These are phyloP conservation scores for Lentinula boryana DNA, from an alignment of 768 basidiomycete genomes.

Conservation along the genomic window DNA sequence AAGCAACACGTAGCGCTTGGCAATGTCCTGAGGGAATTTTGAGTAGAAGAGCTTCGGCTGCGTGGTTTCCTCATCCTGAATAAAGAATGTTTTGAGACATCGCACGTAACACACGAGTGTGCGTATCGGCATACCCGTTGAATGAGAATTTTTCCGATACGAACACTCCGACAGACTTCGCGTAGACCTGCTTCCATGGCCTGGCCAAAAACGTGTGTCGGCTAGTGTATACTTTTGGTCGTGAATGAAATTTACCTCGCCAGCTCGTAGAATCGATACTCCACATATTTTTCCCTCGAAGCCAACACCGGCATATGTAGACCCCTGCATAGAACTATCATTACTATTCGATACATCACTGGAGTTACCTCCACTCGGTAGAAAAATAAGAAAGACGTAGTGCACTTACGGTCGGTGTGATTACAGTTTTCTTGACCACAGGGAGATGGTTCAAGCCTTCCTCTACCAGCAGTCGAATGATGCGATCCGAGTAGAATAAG, in stretches of 20 bases:
- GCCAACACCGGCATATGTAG: slow-evolving; percentile 82
- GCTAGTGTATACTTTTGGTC: neutral
- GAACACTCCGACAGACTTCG: slow-evolving; percentile 89
- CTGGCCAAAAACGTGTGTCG: slow-evolving; percentile 27
- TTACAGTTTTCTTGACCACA: slow-evolving; percentile 63
- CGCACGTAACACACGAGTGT: neutral
- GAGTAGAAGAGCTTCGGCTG: slow-evolving; percentile 91
- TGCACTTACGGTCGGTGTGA: slow-evolving; percentile 71
- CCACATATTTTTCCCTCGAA: slow-evolving; percentile 98
- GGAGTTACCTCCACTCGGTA: neutral
- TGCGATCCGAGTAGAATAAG: slow-evolving; percentile 90
- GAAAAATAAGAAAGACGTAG: neutral
- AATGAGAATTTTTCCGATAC: slow-evolving; percentile 97
- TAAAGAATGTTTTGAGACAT: neutral
- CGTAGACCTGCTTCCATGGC: slow-evolving; percentile 97
- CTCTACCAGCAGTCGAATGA: slow-evolving; percentile 79
- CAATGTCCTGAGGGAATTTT: slow-evolving; percentile 93
- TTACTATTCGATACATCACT: neutral
- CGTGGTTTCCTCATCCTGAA: slow-evolving; percentile 90
- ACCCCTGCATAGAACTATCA: slow-evolving; percentile 44
- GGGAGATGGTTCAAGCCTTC: slow-evolving; percentile 87
- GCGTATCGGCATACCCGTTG: slow-evolving; percentile 59
- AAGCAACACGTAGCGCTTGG: slow-evolving; percentile 84
- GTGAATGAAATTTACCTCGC: slow-evolving; percentile 53
- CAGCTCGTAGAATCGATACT: slow-evolving; percentile 90